Evolutionary conservation across 2,329 filamentous ascomycete genomes (phyloP).

Genomic region (Fusarium mundagurra): DNA sequence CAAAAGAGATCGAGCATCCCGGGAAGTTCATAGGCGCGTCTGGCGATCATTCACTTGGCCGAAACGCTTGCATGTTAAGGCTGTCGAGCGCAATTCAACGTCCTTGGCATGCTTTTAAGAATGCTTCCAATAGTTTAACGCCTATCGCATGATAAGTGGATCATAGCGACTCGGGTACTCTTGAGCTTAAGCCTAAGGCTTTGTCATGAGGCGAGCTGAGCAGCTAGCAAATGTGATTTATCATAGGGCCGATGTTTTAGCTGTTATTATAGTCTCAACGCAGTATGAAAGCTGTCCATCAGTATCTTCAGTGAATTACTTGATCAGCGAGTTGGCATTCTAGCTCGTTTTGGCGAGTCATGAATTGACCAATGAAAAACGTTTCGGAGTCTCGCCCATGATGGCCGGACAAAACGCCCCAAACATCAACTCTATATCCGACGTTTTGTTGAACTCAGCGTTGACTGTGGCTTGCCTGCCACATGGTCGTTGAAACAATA

Average conservation of each 20-base stretch:
- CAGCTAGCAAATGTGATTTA: neutral
- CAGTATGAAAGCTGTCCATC: neutral
- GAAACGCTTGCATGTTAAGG: neutral
- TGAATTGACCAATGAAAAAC: neutral
- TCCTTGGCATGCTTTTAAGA: neutral
- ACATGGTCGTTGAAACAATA: neutral
- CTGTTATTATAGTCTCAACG: neutral
- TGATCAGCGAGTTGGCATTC: neutral
- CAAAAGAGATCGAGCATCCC: neutral
- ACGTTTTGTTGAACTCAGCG: too few relatives aligned
- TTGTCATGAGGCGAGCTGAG: neutral
- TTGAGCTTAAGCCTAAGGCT: neutral
- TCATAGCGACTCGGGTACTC: neutral
- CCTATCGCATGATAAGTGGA: neutral
- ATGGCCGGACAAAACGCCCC: neutral
- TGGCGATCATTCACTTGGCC: neutral
- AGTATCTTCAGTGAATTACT: neutral
- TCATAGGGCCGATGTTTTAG: neutral
- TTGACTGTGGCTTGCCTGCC: neutral
- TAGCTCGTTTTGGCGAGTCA: neutral
- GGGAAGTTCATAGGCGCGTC: neutral
- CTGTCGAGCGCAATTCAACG: neutral
- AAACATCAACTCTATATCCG: neutral
- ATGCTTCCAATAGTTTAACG: neutral
- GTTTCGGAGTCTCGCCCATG: neutral